Evolutionary conservation across 805 yeast species (phyloP), one percentile per base, ranked within the genome.

Genomic region (Saccharomycopsis sp.): DNA sequence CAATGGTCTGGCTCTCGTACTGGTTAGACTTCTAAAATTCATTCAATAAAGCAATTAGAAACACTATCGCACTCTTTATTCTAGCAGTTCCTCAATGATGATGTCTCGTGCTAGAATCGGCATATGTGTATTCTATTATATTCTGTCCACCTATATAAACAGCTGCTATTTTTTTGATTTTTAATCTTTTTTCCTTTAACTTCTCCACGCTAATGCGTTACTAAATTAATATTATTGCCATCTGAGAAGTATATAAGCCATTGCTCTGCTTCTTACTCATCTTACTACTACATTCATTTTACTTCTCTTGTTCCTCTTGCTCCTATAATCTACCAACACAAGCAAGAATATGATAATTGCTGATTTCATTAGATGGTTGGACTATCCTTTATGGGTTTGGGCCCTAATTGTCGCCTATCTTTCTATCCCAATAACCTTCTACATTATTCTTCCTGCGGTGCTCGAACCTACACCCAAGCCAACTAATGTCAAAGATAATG

Each of bases 381-480:
- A 44, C 22, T 44, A 44, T 17, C 49, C 49, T 5, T 5, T 7
- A 12, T 44, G 49, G 49, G 49, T 44, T 3, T 44, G 49, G 49
- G 49, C 49, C 20, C 49, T 44, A 5, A 44, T 61, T 3, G 60
- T 29, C 2, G 22, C 57, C 3, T 61, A 61, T 53, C 20, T 59
- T 3, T 17, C 34, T 7, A 51, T 57, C 17, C 85, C 85, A 0
- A 7, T 80, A 7, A 8, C 74, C 0, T 75, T 77, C 15, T 79
- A 78, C 65, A 59, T 67, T 2, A 51, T 75, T 0, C 62, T 80
- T 2, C 83, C 84, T 0, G 14, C 12, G 3, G 38, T 38, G 65
- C 66, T 25, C 47, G 78, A 14, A 55, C 68, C 35, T 49, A 52
- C 19, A 3, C 55, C 34, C 23, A 22, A 17, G 15, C 7, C 17